These are phyloP conservation scores for Theobroma grandiflorum DNA, from an alignment of 441 rosid genomes.

Conservation along the genomic window DNA sequence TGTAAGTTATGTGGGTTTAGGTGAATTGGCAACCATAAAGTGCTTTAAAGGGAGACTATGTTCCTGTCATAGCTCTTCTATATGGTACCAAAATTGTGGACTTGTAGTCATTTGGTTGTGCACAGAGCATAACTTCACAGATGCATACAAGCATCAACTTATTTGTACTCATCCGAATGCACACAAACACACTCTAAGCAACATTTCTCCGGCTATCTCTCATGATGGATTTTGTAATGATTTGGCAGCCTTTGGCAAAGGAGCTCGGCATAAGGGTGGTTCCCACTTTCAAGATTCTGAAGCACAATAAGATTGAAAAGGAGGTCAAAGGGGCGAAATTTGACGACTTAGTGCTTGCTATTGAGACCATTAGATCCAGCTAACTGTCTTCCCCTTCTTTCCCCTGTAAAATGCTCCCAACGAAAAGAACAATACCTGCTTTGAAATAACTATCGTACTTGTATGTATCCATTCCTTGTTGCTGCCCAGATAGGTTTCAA, in stretches of 20 bases:
- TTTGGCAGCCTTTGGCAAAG: slow-evolving; percentile 83
- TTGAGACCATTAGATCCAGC: slow-evolving; percentile 70
- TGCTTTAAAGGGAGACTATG: not conserved
- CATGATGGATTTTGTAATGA: slow-evolving; percentile 3
- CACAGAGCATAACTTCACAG: not conserved
- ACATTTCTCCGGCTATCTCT: not conserved
- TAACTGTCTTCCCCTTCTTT: slow-evolving; percentile 41
- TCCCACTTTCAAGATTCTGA: slow-evolving; percentile 91
- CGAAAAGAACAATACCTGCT: not conserved
- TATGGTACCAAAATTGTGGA: not conserved
- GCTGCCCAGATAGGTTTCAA: not conserved
- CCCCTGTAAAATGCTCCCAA: slow-evolving; percentile 33
- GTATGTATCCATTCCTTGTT: not conserved
- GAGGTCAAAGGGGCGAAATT: slow-evolving; percentile 88
- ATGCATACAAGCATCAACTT: not conserved
- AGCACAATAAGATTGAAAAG: slow-evolving; percentile 65
- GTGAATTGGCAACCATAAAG: not conserved
- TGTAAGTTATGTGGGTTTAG: not conserved
- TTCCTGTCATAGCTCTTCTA: not conserved
- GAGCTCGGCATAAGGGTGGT: slow-evolving; percentile 90
- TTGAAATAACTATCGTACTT: not conserved
- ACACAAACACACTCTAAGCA: not conserved
- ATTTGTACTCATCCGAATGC: not conserved
- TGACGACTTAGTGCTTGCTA: slow-evolving; percentile 73
- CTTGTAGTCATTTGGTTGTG: not conserved